Evolutionary conservation across 768 basidiomycete species (phyloP).

Genomic region (Rubroboletus satanas): DNA sequence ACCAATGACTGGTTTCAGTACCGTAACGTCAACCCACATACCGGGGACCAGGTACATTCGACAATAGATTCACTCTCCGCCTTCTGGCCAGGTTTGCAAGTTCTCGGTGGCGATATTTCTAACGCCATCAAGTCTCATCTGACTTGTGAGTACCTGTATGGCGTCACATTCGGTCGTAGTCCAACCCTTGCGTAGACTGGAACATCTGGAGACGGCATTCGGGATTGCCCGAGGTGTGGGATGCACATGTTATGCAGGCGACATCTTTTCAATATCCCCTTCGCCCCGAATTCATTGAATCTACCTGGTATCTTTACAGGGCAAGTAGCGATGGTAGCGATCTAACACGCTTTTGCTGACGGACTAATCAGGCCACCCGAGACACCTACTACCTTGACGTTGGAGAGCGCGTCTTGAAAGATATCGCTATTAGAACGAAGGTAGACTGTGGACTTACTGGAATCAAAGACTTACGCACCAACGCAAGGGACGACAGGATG

Average conservation of each 20-base stretch:
- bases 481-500: constrained; percentile 89
- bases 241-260: constrained; percentile 67
- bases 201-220: constrained; percentile 87
- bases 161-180: background rate
- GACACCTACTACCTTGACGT: constrained; percentile 93
- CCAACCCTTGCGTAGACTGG: constrained; percentile 56
- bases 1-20: constrained; percentile 48
- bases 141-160: constrained; percentile 53
- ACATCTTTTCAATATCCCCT: constrained; percentile 78
- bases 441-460: constrained; percentile 85
- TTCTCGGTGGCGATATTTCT: constrained; percentile 79
- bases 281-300: constrained; percentile 91
- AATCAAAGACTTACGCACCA: constrained; percentile 72
- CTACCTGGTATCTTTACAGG: constrained; percentile 92
- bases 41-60: constrained; percentile 66
- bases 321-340: constrained; percentile 38
- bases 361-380: constrained; percentile 66
- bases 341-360: background rate
- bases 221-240: constrained; percentile 91
- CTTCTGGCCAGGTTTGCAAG: constrained; percentile 97
- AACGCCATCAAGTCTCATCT: constrained; percentile 92
- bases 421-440: constrained; percentile 69
- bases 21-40: constrained; percentile 76
- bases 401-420: constrained; percentile 77
- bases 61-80: constrained; percentile 95